Evolutionary conservation across 2,329 filamentous ascomycete genomes (phyloP).

Genomic region (Penicillium sp.): DNA sequence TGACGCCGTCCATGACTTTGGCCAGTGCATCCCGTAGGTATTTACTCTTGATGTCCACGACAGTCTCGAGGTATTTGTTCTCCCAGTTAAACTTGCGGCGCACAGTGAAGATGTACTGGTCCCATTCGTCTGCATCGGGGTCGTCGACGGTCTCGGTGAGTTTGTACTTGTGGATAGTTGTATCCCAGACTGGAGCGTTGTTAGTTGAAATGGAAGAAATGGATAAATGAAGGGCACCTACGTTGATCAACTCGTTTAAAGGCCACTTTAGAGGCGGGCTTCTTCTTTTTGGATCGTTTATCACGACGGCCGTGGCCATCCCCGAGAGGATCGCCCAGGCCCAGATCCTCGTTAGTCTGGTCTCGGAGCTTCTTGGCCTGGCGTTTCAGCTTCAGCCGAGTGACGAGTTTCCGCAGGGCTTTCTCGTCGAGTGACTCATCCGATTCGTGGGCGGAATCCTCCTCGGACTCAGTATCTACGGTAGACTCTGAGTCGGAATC

Average conservation of each 20-base stretch:
- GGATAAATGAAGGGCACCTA: slow-evolving; percentile 32
- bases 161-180: slow-evolving; percentile 66
- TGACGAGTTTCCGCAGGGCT: slow-evolving; percentile 33
- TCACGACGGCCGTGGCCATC: slow-evolving; percentile 20
- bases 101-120: slow-evolving; percentile 82
- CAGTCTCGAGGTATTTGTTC: slow-evolving; percentile 74
- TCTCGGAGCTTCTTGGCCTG: slow-evolving; percentile 33
- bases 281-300: slow-evolving; percentile 46
- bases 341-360: slow-evolving; percentile 34
- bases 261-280: slow-evolving; percentile 61
- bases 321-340: slow-evolving; percentile 28
- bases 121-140: slow-evolving; percentile 68
- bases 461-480: slow-evolving; percentile 30
- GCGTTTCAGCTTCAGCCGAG: slow-evolving; percentile 42
- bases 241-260: slow-evolving; percentile 70
- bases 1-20: slow-evolving; percentile 75
- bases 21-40: slow-evolving; percentile 71
- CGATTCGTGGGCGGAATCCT: slow-evolving; percentile 31
- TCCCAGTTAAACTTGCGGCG: slow-evolving; percentile 82
- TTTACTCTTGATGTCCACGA: slow-evolving; percentile 86
- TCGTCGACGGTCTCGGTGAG: slow-evolving; percentile 69
- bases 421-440: slow-evolving; percentile 38
- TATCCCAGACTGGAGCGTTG: slow-evolving; percentile 51
- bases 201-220: neutral
- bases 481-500: slow-evolving; percentile 17